A percentile compares a stretch with the other conserved stretches of the same genome.
phyloP scores from a whole-genome alignment of 2,329 filamentous ascomycete genomes.

The Fonsecaea pedrosoi region DNA sequence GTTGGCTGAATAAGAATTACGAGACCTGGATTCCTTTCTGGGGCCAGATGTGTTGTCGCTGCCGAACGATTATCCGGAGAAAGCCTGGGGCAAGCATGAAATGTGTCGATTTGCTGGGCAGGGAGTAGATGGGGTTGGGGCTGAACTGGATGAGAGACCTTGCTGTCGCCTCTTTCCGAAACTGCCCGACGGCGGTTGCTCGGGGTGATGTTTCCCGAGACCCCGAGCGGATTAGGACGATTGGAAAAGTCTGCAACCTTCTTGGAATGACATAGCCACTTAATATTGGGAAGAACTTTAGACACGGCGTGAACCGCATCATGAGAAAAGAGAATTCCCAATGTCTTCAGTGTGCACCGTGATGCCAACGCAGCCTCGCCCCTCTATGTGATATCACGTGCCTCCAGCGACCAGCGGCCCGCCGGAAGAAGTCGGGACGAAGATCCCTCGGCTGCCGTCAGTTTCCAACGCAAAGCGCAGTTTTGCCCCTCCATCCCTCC shows the following conservation, averaged over 20 bases:
- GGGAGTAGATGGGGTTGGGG: neutral
- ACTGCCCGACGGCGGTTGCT: neutral
- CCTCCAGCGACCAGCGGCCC: neutral
- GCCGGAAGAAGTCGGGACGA: conserved; percentile 15
- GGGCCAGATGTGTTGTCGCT: neutral
- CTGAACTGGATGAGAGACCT: neutral
- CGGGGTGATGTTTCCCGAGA: conserved; percentile 1
- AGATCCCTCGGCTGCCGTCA: conserved; percentile 20
- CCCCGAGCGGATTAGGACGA: neutral
- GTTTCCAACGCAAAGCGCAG: neutral
- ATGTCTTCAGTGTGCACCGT: neutral
- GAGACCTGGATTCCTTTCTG: neutral
- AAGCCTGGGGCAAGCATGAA: neutral
- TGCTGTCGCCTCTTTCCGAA: conserved; percentile 1
- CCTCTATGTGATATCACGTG: conserved; percentile 1
- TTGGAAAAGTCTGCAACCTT: neutral
- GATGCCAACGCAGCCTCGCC: neutral
- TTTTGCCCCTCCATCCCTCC: conserved; percentile 12
- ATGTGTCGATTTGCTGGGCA: neutral
- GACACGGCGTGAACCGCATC: neutral
- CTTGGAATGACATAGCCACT: neutral
- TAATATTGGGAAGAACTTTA: neutral
- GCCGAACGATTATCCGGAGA: neutral
- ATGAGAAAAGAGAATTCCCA: neutral
- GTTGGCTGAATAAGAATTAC: conserved; percentile 9